phyloP scores from a whole-genome alignment of 345 rosid species.

The Theobroma cacao region DNA sequence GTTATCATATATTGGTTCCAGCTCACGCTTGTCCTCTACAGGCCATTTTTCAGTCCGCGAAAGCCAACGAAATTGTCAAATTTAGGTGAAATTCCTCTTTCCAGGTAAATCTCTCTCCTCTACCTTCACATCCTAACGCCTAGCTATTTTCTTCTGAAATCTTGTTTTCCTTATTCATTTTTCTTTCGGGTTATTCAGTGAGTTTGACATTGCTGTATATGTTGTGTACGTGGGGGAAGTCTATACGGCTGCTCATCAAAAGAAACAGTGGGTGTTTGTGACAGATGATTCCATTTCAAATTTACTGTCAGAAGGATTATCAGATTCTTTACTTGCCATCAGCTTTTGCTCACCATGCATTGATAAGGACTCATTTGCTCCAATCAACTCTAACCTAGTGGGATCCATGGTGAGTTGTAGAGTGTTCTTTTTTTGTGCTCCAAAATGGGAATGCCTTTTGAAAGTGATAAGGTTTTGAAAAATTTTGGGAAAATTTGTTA shows the following conservation, averaged over 20 bases:
- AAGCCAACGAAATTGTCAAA: constrained; percentile 45
- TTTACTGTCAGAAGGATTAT: constrained; percentile 37
- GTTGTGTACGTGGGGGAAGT: constrained; percentile 80
- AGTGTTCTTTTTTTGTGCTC: background rate
- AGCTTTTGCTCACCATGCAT: constrained; percentile 59
- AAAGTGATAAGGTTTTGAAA: background rate
- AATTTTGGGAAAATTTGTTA: background rate
- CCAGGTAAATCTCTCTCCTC: constrained; percentile 45
- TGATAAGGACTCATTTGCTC: constrained; percentile 44
- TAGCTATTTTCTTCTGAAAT: background rate
- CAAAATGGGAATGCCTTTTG: background rate
- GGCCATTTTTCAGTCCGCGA: constrained; percentile 92
- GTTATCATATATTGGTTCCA: constrained; percentile 3
- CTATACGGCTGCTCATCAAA: constrained; percentile 44
- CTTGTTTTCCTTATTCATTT: background rate
- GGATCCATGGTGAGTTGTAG: constrained; percentile 71
- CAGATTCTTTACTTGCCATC: constrained; percentile 76
- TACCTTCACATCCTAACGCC: background rate
- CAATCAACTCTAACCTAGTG: constrained; percentile 62
- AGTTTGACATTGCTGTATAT: constrained; percentile 76
- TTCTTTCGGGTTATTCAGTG: constrained; percentile 39
- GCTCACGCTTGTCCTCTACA: constrained; percentile 25
- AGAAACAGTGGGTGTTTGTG: constrained; percentile 92
- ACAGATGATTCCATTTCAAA: constrained; percentile 59
- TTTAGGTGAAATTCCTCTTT: constrained; percentile 74